phyloP scores from a whole-genome alignment of 352 stramenopile genomes.

The Pythium diclinum region DNA sequence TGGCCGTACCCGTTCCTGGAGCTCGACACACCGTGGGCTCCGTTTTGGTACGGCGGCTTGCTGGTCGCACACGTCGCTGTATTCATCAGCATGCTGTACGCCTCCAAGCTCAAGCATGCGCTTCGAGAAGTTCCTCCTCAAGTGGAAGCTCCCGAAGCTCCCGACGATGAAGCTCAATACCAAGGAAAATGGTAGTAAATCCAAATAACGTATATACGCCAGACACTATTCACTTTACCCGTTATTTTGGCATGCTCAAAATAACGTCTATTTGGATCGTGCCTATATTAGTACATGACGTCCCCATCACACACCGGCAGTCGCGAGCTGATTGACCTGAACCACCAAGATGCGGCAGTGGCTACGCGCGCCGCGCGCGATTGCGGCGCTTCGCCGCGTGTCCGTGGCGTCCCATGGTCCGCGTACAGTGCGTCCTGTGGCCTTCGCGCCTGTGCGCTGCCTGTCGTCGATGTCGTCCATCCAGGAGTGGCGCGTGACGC shows the following conservation, averaged over 20 bases:
- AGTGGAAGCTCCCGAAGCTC: not conserved
- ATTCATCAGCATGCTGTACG: slow-evolving; percentile 37
- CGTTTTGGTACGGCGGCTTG: slow-evolving; percentile 65
- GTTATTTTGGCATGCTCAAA: slow-evolving; percentile 6
- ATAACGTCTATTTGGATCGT: not conserved
- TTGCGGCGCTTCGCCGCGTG: slow-evolving; percentile 15
- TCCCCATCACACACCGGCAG: slow-evolving; percentile 11
- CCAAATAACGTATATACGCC: not conserved
- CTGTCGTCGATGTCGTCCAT: slow-evolving; percentile 33
- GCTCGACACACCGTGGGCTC: slow-evolving; percentile 64
- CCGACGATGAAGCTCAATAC: not conserved
- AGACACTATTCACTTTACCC: not conserved
- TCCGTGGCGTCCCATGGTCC: not conserved
- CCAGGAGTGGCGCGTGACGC: slow-evolving; percentile 38
- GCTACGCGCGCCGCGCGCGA: slow-evolving; percentile 12
- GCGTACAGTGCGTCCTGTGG: not conserved
- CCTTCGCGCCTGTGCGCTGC: not conserved
- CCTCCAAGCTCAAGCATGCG: slow-evolving; percentile 45
- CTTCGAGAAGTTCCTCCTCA: slow-evolving; percentile 3
- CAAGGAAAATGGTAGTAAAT: not conserved
- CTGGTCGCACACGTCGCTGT: slow-evolving; percentile 46
- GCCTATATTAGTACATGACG: slow-evolving; percentile 9
- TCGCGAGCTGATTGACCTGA: not conserved
- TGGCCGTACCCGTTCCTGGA: slow-evolving; percentile 84
- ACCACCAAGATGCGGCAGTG: slow-evolving; percentile 14